phyloP scores from a whole-genome alignment of 1,284 basidiomycete species.

The Ceratobasidium papillatum region DNA sequence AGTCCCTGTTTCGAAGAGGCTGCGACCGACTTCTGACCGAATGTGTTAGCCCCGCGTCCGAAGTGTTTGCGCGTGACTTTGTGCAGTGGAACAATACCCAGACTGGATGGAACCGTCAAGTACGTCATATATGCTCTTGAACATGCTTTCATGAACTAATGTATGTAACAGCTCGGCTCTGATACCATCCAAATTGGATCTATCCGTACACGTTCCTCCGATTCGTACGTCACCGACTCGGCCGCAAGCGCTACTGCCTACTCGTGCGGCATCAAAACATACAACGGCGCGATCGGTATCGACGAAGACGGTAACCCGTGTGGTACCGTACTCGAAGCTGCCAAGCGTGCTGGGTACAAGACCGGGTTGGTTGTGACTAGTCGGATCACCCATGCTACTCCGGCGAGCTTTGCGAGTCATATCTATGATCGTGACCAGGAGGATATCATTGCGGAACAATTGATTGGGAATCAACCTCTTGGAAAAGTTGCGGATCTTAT shows the following conservation, averaged over 20 bases:
- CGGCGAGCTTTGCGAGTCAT: conserved; percentile 49
- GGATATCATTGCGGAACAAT: conserved; percentile 49
- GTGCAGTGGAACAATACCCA: conserved; percentile 44
- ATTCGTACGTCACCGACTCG: conserved; percentile 51
- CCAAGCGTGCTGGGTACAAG: conserved; percentile 49
- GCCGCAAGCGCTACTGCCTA: conserved; percentile 51
- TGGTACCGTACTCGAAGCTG: conserved; percentile 51
- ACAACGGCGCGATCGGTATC: conserved; percentile 51
- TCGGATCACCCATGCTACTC: conserved; percentile 51
- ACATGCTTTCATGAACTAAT: neutral
- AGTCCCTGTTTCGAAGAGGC: neutral
- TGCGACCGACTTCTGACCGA: neutral
- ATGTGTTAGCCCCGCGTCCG: conserved; percentile 47
- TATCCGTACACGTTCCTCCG: conserved; percentile 49
- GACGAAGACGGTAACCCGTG: conserved; percentile 50
- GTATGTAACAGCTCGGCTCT: conserved; percentile 44
- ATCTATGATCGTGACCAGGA: conserved; percentile 50
- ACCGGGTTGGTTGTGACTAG: conserved; percentile 50
- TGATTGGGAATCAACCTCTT: conserved; percentile 49
- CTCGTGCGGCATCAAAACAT: conserved; percentile 49
- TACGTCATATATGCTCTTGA: neutral
- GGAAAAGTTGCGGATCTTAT: conserved; percentile 49
- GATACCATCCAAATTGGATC: conserved; percentile 50
- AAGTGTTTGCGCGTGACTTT: conserved; percentile 50
- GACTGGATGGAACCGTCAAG: conserved; percentile 42